Percentiles rank a stretch among this genome's conserved stretches.
Evolutionary conservation across 2,329 filamentous ascomycete genomes (phyloP).

Genomic region (Beauveria scarabaeidicola): DNA sequence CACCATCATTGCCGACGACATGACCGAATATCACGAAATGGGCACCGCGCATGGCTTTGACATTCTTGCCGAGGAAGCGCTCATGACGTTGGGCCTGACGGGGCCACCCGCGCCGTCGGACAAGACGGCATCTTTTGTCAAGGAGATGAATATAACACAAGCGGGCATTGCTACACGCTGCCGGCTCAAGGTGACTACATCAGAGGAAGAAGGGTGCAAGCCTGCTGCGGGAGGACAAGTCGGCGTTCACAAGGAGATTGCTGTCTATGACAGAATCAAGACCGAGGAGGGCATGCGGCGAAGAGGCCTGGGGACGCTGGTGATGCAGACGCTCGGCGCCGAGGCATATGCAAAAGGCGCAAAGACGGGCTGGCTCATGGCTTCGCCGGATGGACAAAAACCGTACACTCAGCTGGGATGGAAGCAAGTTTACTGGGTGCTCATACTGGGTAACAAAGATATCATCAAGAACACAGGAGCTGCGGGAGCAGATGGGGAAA

Average conservation of each 20-base stretch:
- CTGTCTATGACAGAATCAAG: constrained; percentile 6
- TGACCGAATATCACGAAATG: background rate
- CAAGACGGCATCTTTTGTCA: background rate
- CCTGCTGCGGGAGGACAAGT: background rate
- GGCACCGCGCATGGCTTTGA: background rate
- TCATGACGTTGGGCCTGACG: background rate
- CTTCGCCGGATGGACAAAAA: background rate
- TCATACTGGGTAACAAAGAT: background rate
- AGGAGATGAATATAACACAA: background rate
- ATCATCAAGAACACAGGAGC: background rate
- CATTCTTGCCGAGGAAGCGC: constrained; percentile 4
- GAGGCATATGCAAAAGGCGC: background rate
- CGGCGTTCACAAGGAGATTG: background rate
- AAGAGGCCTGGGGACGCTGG: background rate
- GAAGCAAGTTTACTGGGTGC: constrained; percentile 9
- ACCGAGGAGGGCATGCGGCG: constrained; percentile 8
- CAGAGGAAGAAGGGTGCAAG: background rate
- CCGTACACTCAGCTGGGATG: constrained; percentile 14
- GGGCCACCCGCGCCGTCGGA: background rate
- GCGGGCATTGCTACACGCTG: background rate
- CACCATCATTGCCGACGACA: constrained; percentile 4
- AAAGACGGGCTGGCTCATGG: constrained; percentile 6
- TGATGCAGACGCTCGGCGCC: background rate
- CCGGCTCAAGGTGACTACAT: background rate
- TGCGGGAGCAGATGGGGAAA: background rate